A percentile compares a stretch with the other conserved stretches of the same genome.
phyloP scores from a whole-genome alignment of 2,329 filamentous ascomycete genomes.

The Pyrenochaeta sp. region DNA sequence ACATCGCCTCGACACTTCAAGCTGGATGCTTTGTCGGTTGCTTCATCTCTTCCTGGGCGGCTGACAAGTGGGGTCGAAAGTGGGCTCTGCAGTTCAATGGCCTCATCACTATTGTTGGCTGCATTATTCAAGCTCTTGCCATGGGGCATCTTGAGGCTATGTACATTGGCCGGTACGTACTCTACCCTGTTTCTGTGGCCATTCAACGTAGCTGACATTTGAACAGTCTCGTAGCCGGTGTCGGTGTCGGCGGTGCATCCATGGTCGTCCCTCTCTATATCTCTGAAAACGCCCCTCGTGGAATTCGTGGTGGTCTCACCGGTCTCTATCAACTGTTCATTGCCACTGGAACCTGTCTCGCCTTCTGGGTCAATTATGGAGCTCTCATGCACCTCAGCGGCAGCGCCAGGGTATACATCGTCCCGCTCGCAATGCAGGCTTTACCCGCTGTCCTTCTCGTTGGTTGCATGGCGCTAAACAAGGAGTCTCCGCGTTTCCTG shows the following conservation, averaged over 20 bases:
- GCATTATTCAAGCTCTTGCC: conserved; percentile 70
- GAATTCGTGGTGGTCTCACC: conserved; percentile 66
- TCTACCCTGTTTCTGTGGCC: not conserved
- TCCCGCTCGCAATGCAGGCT: conserved; percentile 71
- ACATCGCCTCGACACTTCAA: conserved; percentile 76
- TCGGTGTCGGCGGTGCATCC: conserved; percentile 61
- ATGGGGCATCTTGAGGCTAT: conserved; percentile 68
- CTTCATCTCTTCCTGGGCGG: conserved; percentile 64
- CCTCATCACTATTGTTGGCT: conserved; percentile 66
- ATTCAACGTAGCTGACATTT: not conserved
- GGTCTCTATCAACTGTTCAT: conserved; percentile 69
- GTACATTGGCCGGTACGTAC: conserved; percentile 68
- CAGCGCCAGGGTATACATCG: conserved; percentile 62
- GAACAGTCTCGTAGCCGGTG: conserved; percentile 60
- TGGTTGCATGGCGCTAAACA: conserved; percentile 68
- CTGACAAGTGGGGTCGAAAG: conserved; percentile 66
- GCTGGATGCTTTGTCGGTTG: conserved; percentile 73
- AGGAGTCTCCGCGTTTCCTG: conserved; percentile 73
- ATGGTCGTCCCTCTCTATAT: conserved; percentile 70
- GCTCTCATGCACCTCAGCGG: conserved; percentile 57
- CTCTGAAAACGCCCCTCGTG: conserved; percentile 66
- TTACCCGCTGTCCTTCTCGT: conserved; percentile 70
- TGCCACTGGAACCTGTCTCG: conserved; percentile 61
- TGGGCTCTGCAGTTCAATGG: conserved; percentile 65
- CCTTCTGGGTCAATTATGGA: conserved; percentile 65